Evolutionary conservation across 129 eudicot genomes (phyloP).

Genomic region (carrot (Daucus carota)): DNA sequence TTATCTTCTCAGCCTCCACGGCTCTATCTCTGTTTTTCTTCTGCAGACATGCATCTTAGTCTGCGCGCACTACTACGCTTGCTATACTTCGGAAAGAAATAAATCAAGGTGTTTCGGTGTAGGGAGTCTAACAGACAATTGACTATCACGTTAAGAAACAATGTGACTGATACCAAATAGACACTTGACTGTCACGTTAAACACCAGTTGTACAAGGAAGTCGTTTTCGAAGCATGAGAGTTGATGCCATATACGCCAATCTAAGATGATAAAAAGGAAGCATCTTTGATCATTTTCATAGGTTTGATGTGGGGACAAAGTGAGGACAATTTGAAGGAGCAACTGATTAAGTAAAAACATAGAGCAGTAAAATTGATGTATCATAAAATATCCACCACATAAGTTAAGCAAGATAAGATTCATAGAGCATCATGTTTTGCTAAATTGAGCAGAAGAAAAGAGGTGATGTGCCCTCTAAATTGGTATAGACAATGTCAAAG

Average conservation of each 20-base stretch:
- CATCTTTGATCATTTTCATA: background rate
- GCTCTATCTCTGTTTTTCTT: background rate
- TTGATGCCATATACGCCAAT: background rate
- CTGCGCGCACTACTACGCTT: background rate
- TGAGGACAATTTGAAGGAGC: background rate
- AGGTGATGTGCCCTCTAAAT: too few relatives aligned
- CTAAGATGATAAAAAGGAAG: background rate
- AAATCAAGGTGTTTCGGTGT: background rate
- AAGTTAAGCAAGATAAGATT: background rate
- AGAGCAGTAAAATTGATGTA: background rate
- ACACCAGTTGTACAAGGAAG: background rate
- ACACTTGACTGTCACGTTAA: background rate
- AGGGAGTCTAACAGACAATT: background rate
- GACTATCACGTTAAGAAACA: background rate
- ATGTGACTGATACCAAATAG: background rate
- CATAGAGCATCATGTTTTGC: background rate
- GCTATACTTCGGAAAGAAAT: background rate
- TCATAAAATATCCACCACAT: background rate
- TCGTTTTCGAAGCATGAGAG: background rate
- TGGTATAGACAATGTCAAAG: constrained; percentile 5
- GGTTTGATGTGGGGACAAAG: constrained; percentile 7
- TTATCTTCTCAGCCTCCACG: background rate
- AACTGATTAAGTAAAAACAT: background rate
- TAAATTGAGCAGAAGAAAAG: background rate
- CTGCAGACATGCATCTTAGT: background rate